These are phyloP conservation scores for Leptographium procerum DNA, from an alignment of 2,329 filamentous ascomycete species.

Conservation along the genomic window DNA sequence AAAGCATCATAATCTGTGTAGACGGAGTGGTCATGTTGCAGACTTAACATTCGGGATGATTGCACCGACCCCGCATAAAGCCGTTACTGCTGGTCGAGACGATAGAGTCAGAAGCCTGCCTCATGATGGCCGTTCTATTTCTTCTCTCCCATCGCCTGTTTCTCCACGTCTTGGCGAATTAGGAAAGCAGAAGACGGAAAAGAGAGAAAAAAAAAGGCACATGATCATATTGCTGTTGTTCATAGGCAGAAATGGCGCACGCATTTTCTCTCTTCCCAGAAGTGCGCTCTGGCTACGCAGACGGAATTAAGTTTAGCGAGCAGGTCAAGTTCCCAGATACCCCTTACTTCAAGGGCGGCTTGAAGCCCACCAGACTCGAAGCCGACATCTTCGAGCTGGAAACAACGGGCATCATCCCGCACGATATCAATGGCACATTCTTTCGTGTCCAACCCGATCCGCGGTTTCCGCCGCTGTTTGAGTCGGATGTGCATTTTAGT, in stretches of 20 bases:
- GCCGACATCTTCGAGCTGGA: slow-evolving; percentile 14
- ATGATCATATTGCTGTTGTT: no score
- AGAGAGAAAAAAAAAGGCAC: background rate
- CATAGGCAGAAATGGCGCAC: slow-evolving; percentile 11
- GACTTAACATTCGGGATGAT: slow-evolving; percentile 2
- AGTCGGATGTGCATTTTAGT: slow-evolving; percentile 34
- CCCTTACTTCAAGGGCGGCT: slow-evolving; percentile 11
- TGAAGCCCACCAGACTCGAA: slow-evolving; percentile 13
- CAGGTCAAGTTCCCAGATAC: slow-evolving; percentile 13
- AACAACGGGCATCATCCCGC: slow-evolving; percentile 23
- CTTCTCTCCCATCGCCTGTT: background rate
- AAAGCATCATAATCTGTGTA: background rate
- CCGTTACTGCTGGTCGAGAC: background rate
- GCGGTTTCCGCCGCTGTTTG: slow-evolving; percentile 41
- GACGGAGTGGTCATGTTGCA: no score
- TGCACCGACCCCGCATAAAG: slow-evolving; percentile 1
- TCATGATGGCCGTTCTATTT: no score
- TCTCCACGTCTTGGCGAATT: background rate
- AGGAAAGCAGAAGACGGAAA: background rate
- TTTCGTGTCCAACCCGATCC: slow-evolving; percentile 41
- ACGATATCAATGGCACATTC: slow-evolving; percentile 34
- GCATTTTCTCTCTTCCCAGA: slow-evolving; percentile 13
- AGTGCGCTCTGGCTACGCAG: slow-evolving; percentile 12
- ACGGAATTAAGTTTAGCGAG: slow-evolving; percentile 11
- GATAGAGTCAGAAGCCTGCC: background rate